Conservation (phyloP, 352 stramenopile species). For the Globisporangium spinosum region DNA sequence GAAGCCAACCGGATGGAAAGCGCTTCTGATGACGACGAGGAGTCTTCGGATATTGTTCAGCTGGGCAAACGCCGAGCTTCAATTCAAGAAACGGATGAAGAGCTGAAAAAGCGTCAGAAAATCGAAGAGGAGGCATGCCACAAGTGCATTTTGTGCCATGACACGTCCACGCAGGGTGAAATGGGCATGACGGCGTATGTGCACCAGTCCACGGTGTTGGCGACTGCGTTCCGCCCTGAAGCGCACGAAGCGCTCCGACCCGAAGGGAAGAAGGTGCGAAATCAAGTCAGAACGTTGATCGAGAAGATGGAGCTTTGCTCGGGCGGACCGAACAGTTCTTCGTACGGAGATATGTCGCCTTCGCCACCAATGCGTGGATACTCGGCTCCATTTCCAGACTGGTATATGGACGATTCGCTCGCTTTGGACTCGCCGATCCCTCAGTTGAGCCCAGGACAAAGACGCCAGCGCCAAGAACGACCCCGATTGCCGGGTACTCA, state of each 20-base stretch:
- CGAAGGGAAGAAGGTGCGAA: constrained; percentile 51
- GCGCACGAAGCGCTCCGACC: constrained; percentile 52
- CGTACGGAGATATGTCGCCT: constrained; percentile 32
- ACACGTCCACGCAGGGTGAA: constrained; percentile 70
- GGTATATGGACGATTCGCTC: constrained; percentile 56
- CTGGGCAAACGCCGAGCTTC: constrained; percentile 52
- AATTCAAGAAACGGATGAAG: constrained; percentile 27
- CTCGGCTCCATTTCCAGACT: constrained; percentile 59
- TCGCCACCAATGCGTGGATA: constrained; percentile 63
- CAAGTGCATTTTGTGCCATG: constrained; percentile 86
- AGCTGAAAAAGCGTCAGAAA: constrained; percentile 48
- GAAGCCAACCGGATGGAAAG: constrained; percentile 15
- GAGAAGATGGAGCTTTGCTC: constrained; percentile 87
- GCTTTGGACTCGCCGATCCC: constrained; percentile 21
- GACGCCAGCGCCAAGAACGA: constrained; percentile 42
- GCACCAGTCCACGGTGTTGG: constrained; percentile 84
- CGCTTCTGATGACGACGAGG: constrained; percentile 17
- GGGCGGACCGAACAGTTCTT: constrained; percentile 31
- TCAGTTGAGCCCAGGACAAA: constrained; percentile 34
- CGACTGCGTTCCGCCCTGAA: constrained; percentile 68
- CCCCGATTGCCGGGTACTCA: constrained; percentile 37
- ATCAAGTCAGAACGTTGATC: constrained; percentile 66
- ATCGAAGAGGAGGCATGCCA: constrained; percentile 35
- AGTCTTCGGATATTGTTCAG: constrained; percentile 6
- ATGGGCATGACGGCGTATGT: constrained; percentile 85